A percentile compares a stretch with the other conserved stretches of the same genome.
Conservation (phyloP, 176 grass and related monocot species). For the Oryza brachyantha region DNA sequence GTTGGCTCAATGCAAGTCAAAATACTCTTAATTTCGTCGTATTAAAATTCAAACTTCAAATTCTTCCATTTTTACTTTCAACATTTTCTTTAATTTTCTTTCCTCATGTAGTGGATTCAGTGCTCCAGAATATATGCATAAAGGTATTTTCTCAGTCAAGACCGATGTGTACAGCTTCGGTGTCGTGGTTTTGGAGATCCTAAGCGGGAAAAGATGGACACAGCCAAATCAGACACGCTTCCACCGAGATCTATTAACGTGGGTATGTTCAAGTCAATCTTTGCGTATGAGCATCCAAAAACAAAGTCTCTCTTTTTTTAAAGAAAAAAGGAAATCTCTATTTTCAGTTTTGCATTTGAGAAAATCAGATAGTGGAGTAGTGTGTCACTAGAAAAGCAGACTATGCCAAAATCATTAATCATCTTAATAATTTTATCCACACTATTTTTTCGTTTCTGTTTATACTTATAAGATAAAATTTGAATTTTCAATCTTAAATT, state of each 20-base stretch:
- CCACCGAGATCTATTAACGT: neutral
- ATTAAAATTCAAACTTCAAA: no score
- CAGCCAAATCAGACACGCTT: neutral
- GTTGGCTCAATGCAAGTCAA: neutral
- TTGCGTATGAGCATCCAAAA: neutral
- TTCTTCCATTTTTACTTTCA: no score
- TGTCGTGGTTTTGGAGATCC: neutral
- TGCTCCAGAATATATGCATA: neutral
- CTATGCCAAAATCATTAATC: no score
- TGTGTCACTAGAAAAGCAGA: neutral
- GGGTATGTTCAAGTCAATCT: neutral
- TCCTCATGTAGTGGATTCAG: conserved; percentile 4
- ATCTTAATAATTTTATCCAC: no score
- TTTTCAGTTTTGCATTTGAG: neutral
- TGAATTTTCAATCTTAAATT: no score
- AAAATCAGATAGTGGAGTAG: neutral
- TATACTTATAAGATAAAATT: no score
- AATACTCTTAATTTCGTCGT: neutral
- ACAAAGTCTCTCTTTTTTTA: no score
- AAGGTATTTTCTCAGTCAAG: conserved; percentile 3
- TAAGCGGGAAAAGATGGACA: conserved; percentile 21
- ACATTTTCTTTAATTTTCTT: neutral
- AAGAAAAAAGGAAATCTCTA: no score
- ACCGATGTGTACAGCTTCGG: conserved; percentile 29
- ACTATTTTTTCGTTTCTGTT: no score